These are phyloP conservation scores for Telopea speciosissima DNA, from an alignment of 177 flowering plant genomes.

Conservation along the genomic window DNA sequence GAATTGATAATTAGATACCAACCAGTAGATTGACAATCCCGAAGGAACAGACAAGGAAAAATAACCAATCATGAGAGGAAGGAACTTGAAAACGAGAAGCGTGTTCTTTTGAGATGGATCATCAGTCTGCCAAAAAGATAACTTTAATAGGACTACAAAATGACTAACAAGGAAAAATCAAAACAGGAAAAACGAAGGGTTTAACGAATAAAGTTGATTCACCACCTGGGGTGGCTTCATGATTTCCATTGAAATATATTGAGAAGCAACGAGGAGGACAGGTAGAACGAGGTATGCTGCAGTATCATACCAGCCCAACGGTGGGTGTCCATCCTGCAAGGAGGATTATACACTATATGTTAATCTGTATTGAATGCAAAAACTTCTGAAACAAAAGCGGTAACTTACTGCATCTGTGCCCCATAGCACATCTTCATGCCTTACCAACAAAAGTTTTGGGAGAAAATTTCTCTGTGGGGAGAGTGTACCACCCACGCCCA, in stretches of 20 bases:
- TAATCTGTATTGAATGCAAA: background rate
- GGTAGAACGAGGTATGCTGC: slow-evolving; percentile 94
- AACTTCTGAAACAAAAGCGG: background rate
- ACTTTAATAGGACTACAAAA: slow-evolving; percentile 1
- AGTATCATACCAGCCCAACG: slow-evolving; percentile 90
- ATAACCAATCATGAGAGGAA: slow-evolving; percentile 98
- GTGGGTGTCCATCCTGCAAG: slow-evolving; percentile 98
- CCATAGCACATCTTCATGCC: background rate
- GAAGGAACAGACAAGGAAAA: slow-evolving; percentile 96
- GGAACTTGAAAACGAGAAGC: slow-evolving; percentile 86
- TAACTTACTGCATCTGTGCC: background rate
- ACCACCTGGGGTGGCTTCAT: slow-evolving; percentile 98
- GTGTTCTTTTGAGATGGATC: slow-evolving; percentile 90
- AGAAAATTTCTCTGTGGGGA: no score
- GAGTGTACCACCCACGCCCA: no score
- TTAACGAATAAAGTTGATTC: slow-evolving; percentile 4
- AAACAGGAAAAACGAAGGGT: background rate
- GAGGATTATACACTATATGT: background rate
- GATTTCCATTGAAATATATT: slow-evolving; percentile 86
- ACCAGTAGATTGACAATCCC: slow-evolving; percentile 97
- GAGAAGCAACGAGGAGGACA: slow-evolving; percentile 84
- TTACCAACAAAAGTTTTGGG: background rate
- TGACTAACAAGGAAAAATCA: background rate
- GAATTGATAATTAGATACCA: slow-evolving; percentile 14
- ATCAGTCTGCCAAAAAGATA: slow-evolving; percentile 61